A percentile compares a stretch with the other conserved stretches of the same genome.
Evolutionary conservation across 2,329 filamentous ascomycete species (phyloP).

Genomic region (Neoascochyta sp.): DNA sequence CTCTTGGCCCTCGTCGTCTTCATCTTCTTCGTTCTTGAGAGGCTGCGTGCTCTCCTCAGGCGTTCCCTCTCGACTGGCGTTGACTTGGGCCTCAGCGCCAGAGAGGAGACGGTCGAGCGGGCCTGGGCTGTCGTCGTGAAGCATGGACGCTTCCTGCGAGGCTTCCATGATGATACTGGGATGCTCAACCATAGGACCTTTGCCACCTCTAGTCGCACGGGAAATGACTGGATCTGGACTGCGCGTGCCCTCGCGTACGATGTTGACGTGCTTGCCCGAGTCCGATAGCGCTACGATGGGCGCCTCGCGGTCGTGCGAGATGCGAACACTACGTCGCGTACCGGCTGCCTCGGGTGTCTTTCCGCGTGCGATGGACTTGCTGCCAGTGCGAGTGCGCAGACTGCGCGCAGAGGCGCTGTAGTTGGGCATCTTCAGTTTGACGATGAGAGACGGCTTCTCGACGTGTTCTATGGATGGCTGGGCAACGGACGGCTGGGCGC

Average conservation of each 20-base stretch:
- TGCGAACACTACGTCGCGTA: constrained; percentile 55
- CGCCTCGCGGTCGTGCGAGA: constrained; percentile 55
- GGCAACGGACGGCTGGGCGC: constrained; percentile 22
- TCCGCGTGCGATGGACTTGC: constrained; percentile 36
- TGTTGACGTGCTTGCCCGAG: constrained; percentile 55
- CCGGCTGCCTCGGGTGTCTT: constrained; percentile 36
- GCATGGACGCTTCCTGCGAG: constrained; percentile 48
- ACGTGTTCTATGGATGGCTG: constrained; percentile 27
- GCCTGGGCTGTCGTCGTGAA: constrained; percentile 29
- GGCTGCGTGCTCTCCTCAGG: constrained; percentile 32
- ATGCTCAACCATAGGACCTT: constrained; percentile 46
- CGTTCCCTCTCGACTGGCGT: constrained; percentile 32
- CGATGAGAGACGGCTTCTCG: constrained; percentile 37
- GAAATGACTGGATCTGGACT: constrained; percentile 48
- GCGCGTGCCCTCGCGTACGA: constrained; percentile 52
- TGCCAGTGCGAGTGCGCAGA: constrained; percentile 41
- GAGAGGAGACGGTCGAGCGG: constrained; percentile 34
- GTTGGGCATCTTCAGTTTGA: constrained; percentile 41
- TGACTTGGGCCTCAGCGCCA: constrained; percentile 35
- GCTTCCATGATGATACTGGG: constrained; percentile 52
- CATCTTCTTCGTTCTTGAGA: constrained; percentile 27
- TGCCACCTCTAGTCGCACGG: constrained; percentile 43
- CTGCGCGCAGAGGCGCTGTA: constrained; percentile 16
- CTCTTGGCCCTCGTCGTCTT: constrained; percentile 29
- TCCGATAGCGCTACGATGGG: constrained; percentile 57